These are phyloP conservation scores for Cardiospermum halicacabum DNA, from an alignment of 345 rosid genomes.

Conservation along the genomic window DNA sequence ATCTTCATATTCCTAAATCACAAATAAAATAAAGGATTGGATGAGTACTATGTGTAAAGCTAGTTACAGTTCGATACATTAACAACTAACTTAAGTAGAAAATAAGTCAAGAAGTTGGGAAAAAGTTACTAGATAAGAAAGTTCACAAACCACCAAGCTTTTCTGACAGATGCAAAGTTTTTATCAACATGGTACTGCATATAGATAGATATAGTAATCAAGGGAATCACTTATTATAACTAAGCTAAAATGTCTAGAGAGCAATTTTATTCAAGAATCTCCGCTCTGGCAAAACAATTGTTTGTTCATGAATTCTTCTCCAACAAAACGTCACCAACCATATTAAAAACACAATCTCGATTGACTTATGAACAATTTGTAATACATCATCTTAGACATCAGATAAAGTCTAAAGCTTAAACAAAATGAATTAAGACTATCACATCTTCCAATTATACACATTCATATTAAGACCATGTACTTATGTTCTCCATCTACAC, in stretches of 20 bases:
- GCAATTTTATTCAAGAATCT: background rate
- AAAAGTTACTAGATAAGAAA: too few relatives aligned
- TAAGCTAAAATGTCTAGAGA: background rate
- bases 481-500: too few relatives aligned
- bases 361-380: background rate
- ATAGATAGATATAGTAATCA: background rate
- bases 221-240: background rate
- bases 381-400: background rate
- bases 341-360: background rate
- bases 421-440: too few relatives aligned
- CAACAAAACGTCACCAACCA: background rate
- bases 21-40: background rate
- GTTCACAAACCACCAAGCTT: too few relatives aligned
- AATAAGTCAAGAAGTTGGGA: too few relatives aligned
- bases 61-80: background rate
- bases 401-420: too few relatives aligned
- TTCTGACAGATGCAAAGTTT: too few relatives aligned
- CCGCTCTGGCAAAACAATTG: background rate
- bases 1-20: constrained; percentile 56
- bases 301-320: background rate
- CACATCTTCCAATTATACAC: too few relatives aligned
- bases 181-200: too few relatives aligned
- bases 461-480: too few relatives aligned
- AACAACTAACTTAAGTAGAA: background rate
- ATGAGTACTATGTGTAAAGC: background rate